Evolutionary conservation across 495 filamentous ascomycete genomes (phyloP).

Genomic region (Bacidia rubella): DNA sequence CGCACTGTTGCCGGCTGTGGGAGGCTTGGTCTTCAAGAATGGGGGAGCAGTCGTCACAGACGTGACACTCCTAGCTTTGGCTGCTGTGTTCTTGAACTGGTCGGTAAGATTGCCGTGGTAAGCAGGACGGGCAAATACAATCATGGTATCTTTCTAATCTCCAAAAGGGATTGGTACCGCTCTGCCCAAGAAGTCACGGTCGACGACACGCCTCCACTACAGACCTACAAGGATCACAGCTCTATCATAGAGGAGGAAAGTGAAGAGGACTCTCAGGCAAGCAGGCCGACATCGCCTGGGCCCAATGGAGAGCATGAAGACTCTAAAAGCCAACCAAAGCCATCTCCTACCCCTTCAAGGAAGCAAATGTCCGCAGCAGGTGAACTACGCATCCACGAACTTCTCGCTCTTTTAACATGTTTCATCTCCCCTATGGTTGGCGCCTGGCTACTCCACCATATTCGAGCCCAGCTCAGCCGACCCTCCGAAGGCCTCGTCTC

Average conservation of each 20-base stretch:
- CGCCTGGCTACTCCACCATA: conserved; percentile 63
- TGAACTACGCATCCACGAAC: conserved; percentile 63
- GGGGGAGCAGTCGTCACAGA: conserved; percentile 76
- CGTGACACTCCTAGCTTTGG: conserved; percentile 61
- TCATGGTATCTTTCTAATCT: background rate
- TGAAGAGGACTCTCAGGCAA: conserved; percentile 27
- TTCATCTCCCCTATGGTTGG: conserved; percentile 68
- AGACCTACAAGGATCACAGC: conserved; percentile 21
- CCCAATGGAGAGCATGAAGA: conserved; percentile 2
- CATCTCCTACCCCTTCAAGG: background rate
- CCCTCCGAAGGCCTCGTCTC: conserved; percentile 80
- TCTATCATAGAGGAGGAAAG: conserved; percentile 35
- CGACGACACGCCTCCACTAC: conserved; percentile 23
- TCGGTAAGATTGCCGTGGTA: conserved; percentile 83
- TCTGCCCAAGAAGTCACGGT: conserved; percentile 52
- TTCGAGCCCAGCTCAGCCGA: conserved; percentile 61
- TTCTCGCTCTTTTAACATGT: conserved; percentile 58
- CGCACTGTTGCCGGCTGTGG: conserved; percentile 72
- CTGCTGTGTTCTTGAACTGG: conserved; percentile 85
- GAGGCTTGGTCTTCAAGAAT: conserved; percentile 71
- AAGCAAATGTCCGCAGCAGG: conserved; percentile 26
- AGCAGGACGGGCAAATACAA: conserved; percentile 4
- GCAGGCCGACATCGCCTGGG: background rate
- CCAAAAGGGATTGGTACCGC: conserved; percentile 72
- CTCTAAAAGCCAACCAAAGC: too few relatives aligned